Percentiles rank a stretch among this genome's conserved stretches.
Evolutionary conservation across 2,329 filamentous ascomycete species (phyloP).

Genomic region (Coniochaeta sp.): DNA sequence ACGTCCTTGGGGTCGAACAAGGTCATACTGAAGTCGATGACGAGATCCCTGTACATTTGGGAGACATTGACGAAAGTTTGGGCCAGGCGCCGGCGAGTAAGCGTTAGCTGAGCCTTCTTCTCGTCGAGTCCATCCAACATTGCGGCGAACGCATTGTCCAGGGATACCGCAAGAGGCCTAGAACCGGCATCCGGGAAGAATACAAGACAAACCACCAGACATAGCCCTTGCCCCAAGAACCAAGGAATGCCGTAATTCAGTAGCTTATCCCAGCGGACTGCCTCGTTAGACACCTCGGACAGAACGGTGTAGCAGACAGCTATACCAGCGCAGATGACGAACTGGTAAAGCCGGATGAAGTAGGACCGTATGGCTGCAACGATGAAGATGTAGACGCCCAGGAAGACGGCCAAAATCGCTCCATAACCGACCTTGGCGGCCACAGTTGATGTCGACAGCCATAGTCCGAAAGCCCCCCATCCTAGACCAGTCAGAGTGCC

Average conservation of each 20-base stretch:
- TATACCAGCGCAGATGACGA: constrained; percentile 46
- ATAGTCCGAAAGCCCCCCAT: constrained; percentile 46
- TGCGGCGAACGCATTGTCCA: constrained; percentile 37
- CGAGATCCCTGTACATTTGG: constrained; percentile 46
- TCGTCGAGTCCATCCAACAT: constrained; percentile 33
- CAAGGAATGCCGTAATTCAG: constrained; percentile 47
- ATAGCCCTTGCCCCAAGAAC: constrained; percentile 46
- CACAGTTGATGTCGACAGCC: constrained; percentile 42
- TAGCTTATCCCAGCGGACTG: constrained; percentile 41
- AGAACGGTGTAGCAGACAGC: constrained; percentile 46
- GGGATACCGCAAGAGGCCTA: constrained; percentile 37
- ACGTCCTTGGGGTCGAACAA: constrained; percentile 43
- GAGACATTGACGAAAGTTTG: constrained; percentile 48
- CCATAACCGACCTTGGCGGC: constrained; percentile 40
- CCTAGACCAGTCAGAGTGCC: constrained; percentile 46
- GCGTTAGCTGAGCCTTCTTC: constrained; percentile 18
- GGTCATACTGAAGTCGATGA: constrained; percentile 48
- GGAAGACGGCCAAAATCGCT: constrained; percentile 46
- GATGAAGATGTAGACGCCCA: constrained; percentile 42
- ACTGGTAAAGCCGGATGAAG: constrained; percentile 48
- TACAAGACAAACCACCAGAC: constrained; percentile 37
- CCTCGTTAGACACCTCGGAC: constrained; percentile 34
- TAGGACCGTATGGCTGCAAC: constrained; percentile 47
- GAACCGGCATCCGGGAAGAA: constrained; percentile 50
- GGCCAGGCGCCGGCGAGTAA: constrained; percentile 34